Percentiles rank a stretch among this genome's conserved stretches.
These are phyloP conservation scores for Sporothrix protearum DNA, from an alignment of 2,329 filamentous ascomycete genomes.

Conservation along the genomic window DNA sequence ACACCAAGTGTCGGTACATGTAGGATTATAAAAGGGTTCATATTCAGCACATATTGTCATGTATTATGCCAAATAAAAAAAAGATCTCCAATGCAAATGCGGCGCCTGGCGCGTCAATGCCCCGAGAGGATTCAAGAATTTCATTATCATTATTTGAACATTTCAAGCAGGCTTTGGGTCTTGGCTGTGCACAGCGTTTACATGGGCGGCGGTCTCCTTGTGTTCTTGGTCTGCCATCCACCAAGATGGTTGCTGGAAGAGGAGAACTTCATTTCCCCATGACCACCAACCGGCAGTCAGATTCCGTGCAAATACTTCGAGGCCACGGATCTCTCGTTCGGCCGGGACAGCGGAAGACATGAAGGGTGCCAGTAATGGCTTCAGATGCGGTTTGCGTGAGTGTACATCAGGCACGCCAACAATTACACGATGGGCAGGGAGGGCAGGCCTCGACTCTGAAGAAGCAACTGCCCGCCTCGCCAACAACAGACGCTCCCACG, in stretches of 20 bases:
- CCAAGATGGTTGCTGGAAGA: conserved; percentile 54
- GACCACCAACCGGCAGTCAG: conserved; percentile 73
- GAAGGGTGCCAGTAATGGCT: conserved; percentile 50
- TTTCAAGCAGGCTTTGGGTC: not conserved
- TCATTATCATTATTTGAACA: not conserved
- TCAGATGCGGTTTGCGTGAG: conserved; percentile 72
- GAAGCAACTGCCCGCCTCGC: conserved; percentile 43
- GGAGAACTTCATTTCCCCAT: conserved; percentile 71
- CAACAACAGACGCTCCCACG: conserved; percentile 71
- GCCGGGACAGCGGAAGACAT: conserved; percentile 28
- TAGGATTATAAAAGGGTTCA: conserved; percentile 21
- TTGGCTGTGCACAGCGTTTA: not conserved
- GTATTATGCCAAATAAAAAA: conserved; percentile 10
- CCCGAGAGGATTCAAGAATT: too few relatives aligned
- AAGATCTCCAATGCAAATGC: conserved; percentile 18
- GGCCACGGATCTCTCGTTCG: conserved; percentile 54
- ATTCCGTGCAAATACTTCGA: conserved; percentile 76
- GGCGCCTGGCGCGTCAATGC: not conserved
- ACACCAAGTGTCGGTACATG: not conserved
- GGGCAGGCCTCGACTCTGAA: conserved; percentile 24
- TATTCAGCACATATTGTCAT: conserved; percentile 9
- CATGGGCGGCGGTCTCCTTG: not conserved
- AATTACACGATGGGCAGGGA: conserved; percentile 51
- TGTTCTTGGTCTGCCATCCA: conserved; percentile 18
- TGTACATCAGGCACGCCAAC: conserved; percentile 71